Conservation (phyloP, 2,329 filamentous ascomycete species). For the Pestalotiopsis sp. region DNA sequence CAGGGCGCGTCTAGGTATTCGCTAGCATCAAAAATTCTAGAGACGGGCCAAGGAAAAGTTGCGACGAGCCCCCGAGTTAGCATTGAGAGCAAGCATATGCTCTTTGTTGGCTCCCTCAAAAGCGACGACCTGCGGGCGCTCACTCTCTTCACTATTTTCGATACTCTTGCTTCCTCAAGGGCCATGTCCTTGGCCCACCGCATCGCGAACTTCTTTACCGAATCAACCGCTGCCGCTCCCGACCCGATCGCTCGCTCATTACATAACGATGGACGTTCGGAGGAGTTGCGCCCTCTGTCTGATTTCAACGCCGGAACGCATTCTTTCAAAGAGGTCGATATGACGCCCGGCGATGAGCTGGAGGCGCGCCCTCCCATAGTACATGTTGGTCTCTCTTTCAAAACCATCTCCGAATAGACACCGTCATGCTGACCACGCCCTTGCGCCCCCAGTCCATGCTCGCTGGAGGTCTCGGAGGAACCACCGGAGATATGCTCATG, state of each 20-base stretch:
- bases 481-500: constrained; percentile 96
- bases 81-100: neutral
- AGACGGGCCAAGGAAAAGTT: neutral
- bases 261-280: constrained; percentile 35
- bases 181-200: constrained; percentile 60
- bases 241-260: constrained; percentile 28
- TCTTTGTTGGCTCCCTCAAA: constrained; percentile 5
- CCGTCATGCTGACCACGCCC: constrained; percentile 19
- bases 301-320: constrained; percentile 26
- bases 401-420: constrained; percentile 16
- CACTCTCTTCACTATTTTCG: neutral
- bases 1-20: constrained; percentile 6
- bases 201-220: constrained; percentile 52
- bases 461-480: constrained; percentile 88
- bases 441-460: constrained; percentile 73
- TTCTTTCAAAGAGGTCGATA: constrained; percentile 19
- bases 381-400: constrained; percentile 50
- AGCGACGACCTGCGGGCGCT: neutral
- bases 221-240: constrained; percentile 31
- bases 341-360: constrained; percentile 43
- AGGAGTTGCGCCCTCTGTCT: constrained; percentile 26
- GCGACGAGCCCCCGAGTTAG: neutral
- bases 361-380: constrained; percentile 62
- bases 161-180: constrained; percentile 10
- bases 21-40: constrained; percentile 2